Evolutionary conservation across 2,329 filamentous ascomycete genomes (phyloP).

Genomic region (Colletotrichum noveboracense): DNA sequence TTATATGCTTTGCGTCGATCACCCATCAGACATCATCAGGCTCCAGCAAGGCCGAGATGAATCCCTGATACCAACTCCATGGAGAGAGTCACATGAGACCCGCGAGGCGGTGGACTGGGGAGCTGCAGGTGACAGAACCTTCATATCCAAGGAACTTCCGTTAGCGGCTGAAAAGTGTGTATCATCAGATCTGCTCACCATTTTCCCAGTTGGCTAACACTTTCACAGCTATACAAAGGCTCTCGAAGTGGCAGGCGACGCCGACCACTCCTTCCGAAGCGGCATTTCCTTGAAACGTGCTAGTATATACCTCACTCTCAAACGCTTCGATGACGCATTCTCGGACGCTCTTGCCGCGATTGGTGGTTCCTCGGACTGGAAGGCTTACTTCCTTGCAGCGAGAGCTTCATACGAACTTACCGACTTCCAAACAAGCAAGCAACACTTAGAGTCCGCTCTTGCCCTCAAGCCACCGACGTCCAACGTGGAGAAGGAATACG

Average conservation of each 20-base stretch:
- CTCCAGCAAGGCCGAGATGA: constrained; percentile 31
- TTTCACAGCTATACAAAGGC: constrained; percentile 36
- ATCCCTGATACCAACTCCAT: neutral
- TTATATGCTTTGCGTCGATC: constrained; percentile 39
- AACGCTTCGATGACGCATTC: constrained; percentile 36
- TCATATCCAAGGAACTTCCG: constrained; percentile 34
- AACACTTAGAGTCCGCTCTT: constrained; percentile 29
- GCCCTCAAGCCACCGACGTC: constrained; percentile 22
- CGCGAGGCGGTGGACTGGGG: constrained; percentile 22
- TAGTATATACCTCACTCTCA: constrained; percentile 35
- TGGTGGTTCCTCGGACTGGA: constrained; percentile 32
- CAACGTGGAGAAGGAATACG: constrained; percentile 24
- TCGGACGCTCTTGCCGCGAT: constrained; percentile 35
- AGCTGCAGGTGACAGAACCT: constrained; percentile 24
- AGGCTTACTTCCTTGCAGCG: constrained; percentile 36
- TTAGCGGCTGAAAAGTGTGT: constrained; percentile 36
- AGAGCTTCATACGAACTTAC: constrained; percentile 38
- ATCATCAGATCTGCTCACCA: rapidly evolving
- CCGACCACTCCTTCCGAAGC: constrained; percentile 22
- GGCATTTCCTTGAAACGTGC: constrained; percentile 35
- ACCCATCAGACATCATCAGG: constrained; percentile 36
- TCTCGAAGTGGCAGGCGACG: constrained; percentile 24
- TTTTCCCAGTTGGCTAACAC: neutral
- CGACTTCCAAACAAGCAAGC: constrained; percentile 28
- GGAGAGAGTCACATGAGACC: neutral